phyloP scores from a whole-genome alignment of 257 asterid species.

The Forsythia viridissima region DNA sequence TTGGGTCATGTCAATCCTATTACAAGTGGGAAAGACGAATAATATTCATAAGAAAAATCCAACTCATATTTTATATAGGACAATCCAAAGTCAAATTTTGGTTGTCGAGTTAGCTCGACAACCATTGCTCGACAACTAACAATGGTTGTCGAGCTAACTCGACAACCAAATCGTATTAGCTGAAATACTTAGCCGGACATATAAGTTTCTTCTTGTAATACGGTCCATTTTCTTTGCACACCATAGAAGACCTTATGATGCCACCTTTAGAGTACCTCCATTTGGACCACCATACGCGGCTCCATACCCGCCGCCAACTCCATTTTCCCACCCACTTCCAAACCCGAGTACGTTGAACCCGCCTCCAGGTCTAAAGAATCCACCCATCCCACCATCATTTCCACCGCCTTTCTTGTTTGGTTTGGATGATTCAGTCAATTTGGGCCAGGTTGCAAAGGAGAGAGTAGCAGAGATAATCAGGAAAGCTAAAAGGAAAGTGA shows the following conservation, averaged over 20 bases:
- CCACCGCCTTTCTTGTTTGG: constrained; percentile 7
- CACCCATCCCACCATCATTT: constrained; percentile 36
- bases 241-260: constrained; percentile 35
- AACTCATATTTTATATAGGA: no score
- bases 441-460: constrained; percentile 29
- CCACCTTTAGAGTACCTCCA: constrained; percentile 68
- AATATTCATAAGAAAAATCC: no score
- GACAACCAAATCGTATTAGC: constrained; percentile 28
- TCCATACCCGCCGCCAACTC: constrained; percentile 63
- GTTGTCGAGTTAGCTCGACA: no score
- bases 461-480: constrained; percentile 33
- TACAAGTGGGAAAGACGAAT: no score
- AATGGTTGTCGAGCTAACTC: no score
- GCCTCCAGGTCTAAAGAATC: constrained; percentile 52
- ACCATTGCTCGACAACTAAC: no score
- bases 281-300: constrained; percentile 71
- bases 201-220: constrained; percentile 68
- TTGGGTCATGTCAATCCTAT: no score
- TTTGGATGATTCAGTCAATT: not conserved
- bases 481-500: constrained; percentile 27
- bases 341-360: constrained; percentile 77
- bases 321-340: constrained; percentile 51
- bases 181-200: constrained; percentile 89
- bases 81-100: no score
- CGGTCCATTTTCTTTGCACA: constrained; percentile 69